phyloP scores from a whole-genome alignment of 2,329 filamentous ascomycete genomes.

The Penicillium thymicola region DNA sequence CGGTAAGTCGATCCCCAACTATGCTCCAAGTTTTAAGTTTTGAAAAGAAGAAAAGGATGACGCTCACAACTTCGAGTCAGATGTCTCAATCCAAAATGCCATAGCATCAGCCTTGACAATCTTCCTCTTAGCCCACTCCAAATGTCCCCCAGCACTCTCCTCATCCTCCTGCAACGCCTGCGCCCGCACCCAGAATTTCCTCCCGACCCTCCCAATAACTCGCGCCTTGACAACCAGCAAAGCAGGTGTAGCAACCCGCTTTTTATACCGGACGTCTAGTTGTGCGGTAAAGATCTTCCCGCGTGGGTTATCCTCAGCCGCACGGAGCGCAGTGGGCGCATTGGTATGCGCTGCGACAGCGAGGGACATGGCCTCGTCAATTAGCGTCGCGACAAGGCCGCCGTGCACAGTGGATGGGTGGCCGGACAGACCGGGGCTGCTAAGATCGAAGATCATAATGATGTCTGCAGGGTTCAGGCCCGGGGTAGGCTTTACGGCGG shows the following conservation, averaged over 20 bases:
- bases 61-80: conserved; percentile 27
- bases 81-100: conserved; percentile 40
- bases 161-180: conserved; percentile 40
- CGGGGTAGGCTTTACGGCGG: conserved; percentile 20
- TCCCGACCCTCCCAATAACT: conserved; percentile 36
- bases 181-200: conserved; percentile 43
- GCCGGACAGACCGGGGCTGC: conserved; percentile 37
- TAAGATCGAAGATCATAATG: conserved; percentile 37
- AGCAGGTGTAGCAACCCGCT: conserved; percentile 36
- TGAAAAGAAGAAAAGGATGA: neutral
- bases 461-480: conserved; percentile 34
- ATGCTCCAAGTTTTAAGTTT: neutral
- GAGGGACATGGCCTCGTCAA: conserved; percentile 47
- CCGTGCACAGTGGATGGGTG: conserved; percentile 42
- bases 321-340: neutral
- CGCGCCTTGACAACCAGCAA: conserved; percentile 37
- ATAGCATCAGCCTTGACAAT: conserved; percentile 40
- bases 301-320: conserved; percentile 21
- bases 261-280: conserved; percentile 41
- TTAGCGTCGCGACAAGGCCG: conserved; percentile 39
- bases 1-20: neutral
- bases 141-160: conserved; percentile 25
- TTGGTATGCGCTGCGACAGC: conserved; percentile 34
- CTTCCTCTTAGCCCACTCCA: conserved; percentile 34
- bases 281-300: conserved; percentile 39